These are phyloP conservation scores for Russula griseocarnosa DNA, from an alignment of 768 basidiomycete genomes.

Conservation along the genomic window DNA sequence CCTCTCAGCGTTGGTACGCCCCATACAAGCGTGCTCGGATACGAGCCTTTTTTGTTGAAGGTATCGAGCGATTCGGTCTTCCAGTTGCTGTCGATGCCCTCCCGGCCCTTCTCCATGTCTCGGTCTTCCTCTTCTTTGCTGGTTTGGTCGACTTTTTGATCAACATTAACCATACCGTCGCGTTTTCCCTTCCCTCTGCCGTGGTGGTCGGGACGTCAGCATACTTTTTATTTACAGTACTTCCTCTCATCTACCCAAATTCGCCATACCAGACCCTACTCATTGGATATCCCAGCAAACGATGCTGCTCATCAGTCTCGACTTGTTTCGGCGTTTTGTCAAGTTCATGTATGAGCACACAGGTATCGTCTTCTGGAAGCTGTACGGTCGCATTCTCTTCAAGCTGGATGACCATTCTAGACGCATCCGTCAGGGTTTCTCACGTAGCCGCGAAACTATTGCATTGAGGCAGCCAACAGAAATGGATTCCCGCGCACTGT, in stretches of 20 bases:
- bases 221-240: slow-evolving; percentile 19
- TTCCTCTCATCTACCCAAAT: slow-evolving; percentile 20
- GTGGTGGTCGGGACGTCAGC: slow-evolving; percentile 13
- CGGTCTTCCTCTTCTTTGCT: slow-evolving; percentile 27
- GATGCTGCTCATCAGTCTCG: not conserved
- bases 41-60: slow-evolving; percentile 24
- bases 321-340: slow-evolving; percentile 8
- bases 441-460: slow-evolving; percentile 8
- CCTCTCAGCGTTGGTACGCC: slow-evolving; percentile 18
- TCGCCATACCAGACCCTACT: slow-evolving; percentile 28
- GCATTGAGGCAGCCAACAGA: slow-evolving; percentile 10
- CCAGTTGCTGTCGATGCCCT: slow-evolving; percentile 25
- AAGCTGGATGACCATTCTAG: slow-evolving; percentile 8
- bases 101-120: slow-evolving; percentile 24
- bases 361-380: slow-evolving; percentile 3
- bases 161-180: slow-evolving; percentile 21
- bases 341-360: slow-evolving; percentile 15
- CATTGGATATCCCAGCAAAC: slow-evolving; percentile 9
- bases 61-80: slow-evolving; percentile 24
- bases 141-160: slow-evolving; percentile 25
- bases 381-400: slow-evolving; percentile 11
- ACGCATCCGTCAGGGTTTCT: slow-evolving; percentile 14
- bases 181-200: slow-evolving; percentile 14
- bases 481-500: slow-evolving; percentile 20
- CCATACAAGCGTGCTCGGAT: slow-evolving; percentile 26